Percentiles rank a stretch among this genome's conserved stretches.
Evolutionary conservation across 768 basidiomycete species (phyloP).

Genomic region (Mycena latifolia): DNA sequence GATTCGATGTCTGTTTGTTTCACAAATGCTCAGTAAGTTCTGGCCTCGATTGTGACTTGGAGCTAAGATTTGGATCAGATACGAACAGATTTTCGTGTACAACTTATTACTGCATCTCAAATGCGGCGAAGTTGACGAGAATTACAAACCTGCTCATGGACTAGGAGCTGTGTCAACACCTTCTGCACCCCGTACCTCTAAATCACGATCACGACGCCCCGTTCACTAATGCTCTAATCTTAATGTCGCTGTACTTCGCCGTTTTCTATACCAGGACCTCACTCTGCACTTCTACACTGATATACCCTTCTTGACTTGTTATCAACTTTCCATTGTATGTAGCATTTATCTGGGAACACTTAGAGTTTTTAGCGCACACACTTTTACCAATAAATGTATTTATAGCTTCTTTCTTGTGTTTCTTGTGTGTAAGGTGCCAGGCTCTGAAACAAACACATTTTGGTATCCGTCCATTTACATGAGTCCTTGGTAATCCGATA

Average conservation of each 20-base stretch:
- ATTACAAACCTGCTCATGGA: constrained; percentile 85
- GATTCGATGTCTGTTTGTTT: constrained; percentile 92
- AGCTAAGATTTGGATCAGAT: constrained; percentile 56
- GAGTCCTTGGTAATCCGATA: too few species aligned
- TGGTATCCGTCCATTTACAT: too few species aligned
- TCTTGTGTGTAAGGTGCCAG: too few species aligned
- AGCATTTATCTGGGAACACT: constrained; percentile 22
- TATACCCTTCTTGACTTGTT: constrained; percentile 1
- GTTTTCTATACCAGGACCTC: constrained; percentile 19
- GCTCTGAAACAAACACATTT: too few species aligned
- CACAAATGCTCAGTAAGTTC: constrained; percentile 87
- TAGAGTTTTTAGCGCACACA: constrained; percentile 22
- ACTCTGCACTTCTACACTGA: constrained; percentile 23
- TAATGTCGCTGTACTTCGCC: background rate
- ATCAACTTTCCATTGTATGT: constrained; percentile 22
- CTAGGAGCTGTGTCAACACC: constrained; percentile 72
- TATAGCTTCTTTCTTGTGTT: too few species aligned
- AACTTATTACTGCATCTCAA: constrained; percentile 86
- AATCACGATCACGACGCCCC: constrained; percentile 67
- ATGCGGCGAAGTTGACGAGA: constrained; percentile 79
- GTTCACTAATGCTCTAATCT: constrained; percentile 35
- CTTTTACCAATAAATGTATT: constrained; percentile 4
- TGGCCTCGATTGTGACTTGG: constrained; percentile 5
- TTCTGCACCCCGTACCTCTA: constrained; percentile 60
- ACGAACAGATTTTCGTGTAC: constrained; percentile 90